A percentile compares a stretch with the other conserved stretches of the same genome.
These are phyloP conservation scores for Fusarium pseudocircinatum DNA, from an alignment of 2,329 filamentous ascomycete species.

Conservation along the genomic window DNA sequence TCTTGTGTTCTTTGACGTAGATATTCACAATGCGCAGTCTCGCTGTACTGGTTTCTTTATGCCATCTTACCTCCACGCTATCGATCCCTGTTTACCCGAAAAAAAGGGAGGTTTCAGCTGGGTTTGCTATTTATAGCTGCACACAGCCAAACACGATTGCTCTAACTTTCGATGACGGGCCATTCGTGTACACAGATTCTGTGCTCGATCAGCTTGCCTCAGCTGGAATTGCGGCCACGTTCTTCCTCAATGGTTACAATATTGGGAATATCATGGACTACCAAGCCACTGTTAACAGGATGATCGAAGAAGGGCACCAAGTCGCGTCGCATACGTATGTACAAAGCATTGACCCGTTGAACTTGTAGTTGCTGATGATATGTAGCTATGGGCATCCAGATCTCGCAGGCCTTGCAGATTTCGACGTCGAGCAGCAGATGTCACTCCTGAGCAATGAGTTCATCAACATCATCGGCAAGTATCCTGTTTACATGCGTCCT, in stretches of 20 bases:
- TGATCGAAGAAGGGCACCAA: slow-evolving; percentile 13
- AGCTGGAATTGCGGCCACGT: slow-evolving; percentile 5
- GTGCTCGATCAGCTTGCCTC: slow-evolving; percentile 19
- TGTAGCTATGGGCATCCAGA: slow-evolving; percentile 7
- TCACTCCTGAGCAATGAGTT: background rate
- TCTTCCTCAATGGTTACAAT: slow-evolving; percentile 13
- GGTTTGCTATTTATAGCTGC: slow-evolving; percentile 8
- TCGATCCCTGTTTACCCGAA: background rate
- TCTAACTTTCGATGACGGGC: slow-evolving; percentile 23
- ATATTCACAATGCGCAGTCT: background rate
- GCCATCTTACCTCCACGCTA: background rate
- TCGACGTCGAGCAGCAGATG: slow-evolving; percentile 21
- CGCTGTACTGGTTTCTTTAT: background rate
- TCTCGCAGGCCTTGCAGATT: background rate
- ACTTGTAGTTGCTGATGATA: rapidly evolving
- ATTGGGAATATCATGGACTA: slow-evolving; percentile 15
- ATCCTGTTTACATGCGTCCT: slow-evolving; percentile 19
- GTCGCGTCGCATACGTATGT: slow-evolving; percentile 17
- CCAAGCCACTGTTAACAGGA: slow-evolving; percentile 1
- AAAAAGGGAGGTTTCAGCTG: background rate
- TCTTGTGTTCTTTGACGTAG: rapidly evolving
- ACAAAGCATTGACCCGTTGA: rapidly evolving
- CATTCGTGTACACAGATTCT: slow-evolving; percentile 6
- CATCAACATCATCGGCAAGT: slow-evolving; percentile 12
- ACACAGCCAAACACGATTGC: slow-evolving; percentile 7